Evolutionary conservation across 2,329 filamentous ascomycete genomes (phyloP).

Genomic region (Coniochaeta hoffmannii): DNA sequence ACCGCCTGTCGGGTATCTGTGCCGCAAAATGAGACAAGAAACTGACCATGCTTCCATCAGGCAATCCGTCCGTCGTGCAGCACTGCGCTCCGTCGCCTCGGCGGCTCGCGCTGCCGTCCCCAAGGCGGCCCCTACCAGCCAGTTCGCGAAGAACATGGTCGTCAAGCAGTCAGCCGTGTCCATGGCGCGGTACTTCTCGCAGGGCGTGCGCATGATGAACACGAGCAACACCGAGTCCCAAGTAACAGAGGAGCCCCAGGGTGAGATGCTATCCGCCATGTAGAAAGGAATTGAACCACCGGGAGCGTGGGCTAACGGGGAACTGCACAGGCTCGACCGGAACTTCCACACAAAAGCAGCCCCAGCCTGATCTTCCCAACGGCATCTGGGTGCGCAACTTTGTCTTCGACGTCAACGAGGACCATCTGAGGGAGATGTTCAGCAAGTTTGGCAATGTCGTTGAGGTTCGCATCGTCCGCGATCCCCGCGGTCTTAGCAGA

Average conservation of each 20-base stretch:
- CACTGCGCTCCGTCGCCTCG: conserved; percentile 22
- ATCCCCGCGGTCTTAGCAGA: conserved; percentile 26
- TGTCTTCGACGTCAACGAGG: conserved; percentile 26
- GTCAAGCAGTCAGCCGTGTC: conserved; percentile 7
- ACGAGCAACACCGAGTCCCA: conserved; percentile 4
- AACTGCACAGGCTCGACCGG: background rate
- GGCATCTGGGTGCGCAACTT: conserved; percentile 26
- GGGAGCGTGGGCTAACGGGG: no score
- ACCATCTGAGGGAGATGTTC: conserved; percentile 24
- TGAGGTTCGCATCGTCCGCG: conserved; percentile 18
- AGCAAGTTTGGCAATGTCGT: conserved; percentile 22
- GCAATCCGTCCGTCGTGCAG: conserved; percentile 25
- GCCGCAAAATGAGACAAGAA: background rate
- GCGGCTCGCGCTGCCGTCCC: conserved; percentile 18
- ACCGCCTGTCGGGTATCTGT: background rate
- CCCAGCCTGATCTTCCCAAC: conserved; percentile 11
- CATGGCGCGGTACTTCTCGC: conserved; percentile 22
- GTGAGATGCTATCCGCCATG: conserved; percentile 4
- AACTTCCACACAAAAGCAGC: background rate
- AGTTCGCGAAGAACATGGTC: conserved; percentile 11
- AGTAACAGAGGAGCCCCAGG: conserved; percentile 6
- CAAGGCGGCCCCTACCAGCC: conserved; percentile 14
- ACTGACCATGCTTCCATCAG: conserved; percentile 10
- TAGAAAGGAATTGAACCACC: no score
- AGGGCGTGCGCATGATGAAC: conserved; percentile 14